Evolutionary conservation across 140 eudicot genomes (phyloP).

Genomic region (Erigeron philadelphicus): DNA sequence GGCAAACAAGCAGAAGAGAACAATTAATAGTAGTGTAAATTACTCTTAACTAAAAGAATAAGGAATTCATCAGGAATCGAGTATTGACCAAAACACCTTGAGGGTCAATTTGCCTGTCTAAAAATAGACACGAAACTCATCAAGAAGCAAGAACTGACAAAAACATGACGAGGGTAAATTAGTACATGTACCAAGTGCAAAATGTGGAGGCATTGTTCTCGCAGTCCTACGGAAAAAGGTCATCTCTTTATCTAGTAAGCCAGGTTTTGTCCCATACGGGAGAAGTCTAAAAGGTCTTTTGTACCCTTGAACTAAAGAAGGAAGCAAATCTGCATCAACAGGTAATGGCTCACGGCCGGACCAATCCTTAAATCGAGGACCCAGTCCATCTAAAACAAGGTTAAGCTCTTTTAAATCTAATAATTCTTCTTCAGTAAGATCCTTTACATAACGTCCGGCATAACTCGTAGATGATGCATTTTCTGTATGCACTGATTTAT

Average conservation of each 20-base stretch:
- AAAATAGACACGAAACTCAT: not conserved
- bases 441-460: constrained; percentile 30
- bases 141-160: constrained; percentile 10
- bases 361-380: constrained; percentile 85
- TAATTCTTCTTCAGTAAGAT: constrained; percentile 60
- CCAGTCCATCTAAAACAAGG: constrained; percentile 61
- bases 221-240: constrained; percentile 64
- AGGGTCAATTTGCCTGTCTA: not conserved
- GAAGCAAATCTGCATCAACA: constrained; percentile 93
- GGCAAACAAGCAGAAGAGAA: constrained; percentile 18
- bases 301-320: constrained; percentile 64
- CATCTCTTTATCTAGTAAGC: constrained; percentile 61
- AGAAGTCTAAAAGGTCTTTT: constrained; percentile 83
- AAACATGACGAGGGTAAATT: constrained; percentile 6
- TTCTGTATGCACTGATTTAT: constrained; percentile 25
- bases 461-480: constrained; percentile 30
- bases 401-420: constrained; percentile 59
- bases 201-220: constrained; percentile 87
- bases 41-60: constrained; percentile 12
- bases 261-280: constrained; percentile 54
- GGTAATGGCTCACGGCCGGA: constrained; percentile 83
- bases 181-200: constrained; percentile 74
- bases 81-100: not conserved
- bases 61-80: constrained; percentile 6
- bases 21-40: constrained; percentile 1